These are phyloP conservation scores for Tetradesmus lagerheimii DNA, from an alignment of 139 green algal species.

Conservation along the genomic window DNA sequence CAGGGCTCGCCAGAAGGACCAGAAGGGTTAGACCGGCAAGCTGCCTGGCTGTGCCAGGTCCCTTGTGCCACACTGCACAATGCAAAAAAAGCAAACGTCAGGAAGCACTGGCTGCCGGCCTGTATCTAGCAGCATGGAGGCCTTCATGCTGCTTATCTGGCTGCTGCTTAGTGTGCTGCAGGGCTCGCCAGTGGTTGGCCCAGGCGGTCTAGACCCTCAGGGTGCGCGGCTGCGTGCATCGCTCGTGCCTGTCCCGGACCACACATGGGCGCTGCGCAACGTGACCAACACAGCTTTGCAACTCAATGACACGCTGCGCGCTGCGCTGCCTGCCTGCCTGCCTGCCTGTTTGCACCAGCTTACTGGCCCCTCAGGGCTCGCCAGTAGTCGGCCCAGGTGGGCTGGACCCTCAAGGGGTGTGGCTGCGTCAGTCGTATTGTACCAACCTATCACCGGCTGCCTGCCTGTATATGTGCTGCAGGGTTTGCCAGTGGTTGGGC, in stretches of 20 bases:
- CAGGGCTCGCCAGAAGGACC: slow-evolving; percentile 24
- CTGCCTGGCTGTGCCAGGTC: neutral
- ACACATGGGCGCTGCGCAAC: slow-evolving; percentile 63
- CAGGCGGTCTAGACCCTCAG: slow-evolving; percentile 15
- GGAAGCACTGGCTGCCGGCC: no score
- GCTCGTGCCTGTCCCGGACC: slow-evolving; percentile 57
- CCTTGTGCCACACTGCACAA: no score
- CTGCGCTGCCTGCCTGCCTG: neutral
- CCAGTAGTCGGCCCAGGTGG: slow-evolving; percentile 13
- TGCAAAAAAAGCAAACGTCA: no score
- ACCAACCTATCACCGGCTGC: neutral
- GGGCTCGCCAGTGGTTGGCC: slow-evolving; percentile 22
- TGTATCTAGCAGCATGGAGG: no score
- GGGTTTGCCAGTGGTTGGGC: slow-evolving; percentile 17
- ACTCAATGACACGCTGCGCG: no score
- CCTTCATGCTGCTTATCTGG: neutral
- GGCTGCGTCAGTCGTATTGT: slow-evolving; percentile 16
- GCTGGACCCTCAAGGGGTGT: slow-evolving; percentile 1
- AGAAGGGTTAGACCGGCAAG: neutral
- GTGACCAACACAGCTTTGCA: slow-evolving; percentile 65
- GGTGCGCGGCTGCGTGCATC: slow-evolving; percentile 2
- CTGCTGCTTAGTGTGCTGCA: neutral
- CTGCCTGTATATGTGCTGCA: neutral
- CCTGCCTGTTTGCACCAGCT: neutral
- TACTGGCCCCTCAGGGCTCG: neutral